Conservation (phyloP, 106 monocot species). For the Dioscorea dumetorum region DNA sequence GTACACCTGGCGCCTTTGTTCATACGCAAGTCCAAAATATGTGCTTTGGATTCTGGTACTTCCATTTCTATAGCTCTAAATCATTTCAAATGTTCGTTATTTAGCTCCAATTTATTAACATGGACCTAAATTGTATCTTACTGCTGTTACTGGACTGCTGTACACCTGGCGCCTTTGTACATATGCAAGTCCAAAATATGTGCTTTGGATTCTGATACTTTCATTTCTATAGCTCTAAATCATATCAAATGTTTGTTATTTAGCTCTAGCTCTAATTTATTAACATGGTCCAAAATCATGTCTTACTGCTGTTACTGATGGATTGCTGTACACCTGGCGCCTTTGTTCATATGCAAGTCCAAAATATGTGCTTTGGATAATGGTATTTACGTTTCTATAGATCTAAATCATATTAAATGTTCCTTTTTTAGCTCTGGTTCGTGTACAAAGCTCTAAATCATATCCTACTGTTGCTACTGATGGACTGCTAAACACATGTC, state of each 20-base stretch:
- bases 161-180: conserved; percentile 99
- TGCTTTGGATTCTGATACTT: conserved; percentile 97
- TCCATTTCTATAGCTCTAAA: too few species aligned
- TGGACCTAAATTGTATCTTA: too few species aligned
- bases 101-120: too few species aligned
- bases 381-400: conserved; percentile 36
- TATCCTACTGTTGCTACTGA: conserved; percentile 58
- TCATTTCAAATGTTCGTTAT: too few species aligned
- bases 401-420: too few species aligned
- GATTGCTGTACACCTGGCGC: conserved; percentile 87
- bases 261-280: too few species aligned
- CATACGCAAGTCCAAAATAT: conserved; percentile 99
- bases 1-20: conserved; percentile 98
- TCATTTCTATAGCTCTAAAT: too few species aligned
- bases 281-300: too few species aligned
- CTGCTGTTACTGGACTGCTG: conserved; percentile 73
- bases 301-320: conserved; percentile 51
- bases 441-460: not conserved
- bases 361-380: conserved; percentile 97
- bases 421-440: not conserved
- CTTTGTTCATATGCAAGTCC: conserved; percentile 99
- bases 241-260: too few species aligned
- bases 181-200: conserved; percentile 99
- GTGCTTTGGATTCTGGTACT: conserved; percentile 95
- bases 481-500: conserved; percentile 85